phyloP scores from a whole-genome alignment of 2,329 filamentous ascomycete genomes.

The Monilinia vaccinii-corymbosi region DNA sequence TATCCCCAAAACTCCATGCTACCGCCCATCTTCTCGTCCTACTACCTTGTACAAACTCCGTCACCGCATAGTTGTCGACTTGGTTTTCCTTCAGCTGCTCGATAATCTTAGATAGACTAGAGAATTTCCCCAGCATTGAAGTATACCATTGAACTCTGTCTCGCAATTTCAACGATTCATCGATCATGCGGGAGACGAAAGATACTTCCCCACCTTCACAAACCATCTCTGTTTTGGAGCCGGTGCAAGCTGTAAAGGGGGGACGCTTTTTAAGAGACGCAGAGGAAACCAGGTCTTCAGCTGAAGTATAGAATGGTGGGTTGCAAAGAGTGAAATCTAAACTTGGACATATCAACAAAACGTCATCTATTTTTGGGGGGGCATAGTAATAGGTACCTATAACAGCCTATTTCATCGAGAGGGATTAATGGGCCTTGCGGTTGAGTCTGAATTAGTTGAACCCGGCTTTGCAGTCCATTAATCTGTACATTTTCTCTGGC shows the following conservation, averaged over 20 bases:
- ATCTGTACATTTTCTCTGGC: conserved; percentile 57
- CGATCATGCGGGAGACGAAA: conserved; percentile 63
- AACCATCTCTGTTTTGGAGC: conserved; percentile 78
- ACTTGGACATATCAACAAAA: conserved; percentile 23
- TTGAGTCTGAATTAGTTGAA: conserved; percentile 51
- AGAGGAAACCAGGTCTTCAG: conserved; percentile 56
- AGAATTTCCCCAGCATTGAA: conserved; percentile 77
- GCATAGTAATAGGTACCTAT: conserved; percentile 3
- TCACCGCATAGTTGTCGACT: conserved; percentile 73
- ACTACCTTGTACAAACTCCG: conserved; percentile 66
- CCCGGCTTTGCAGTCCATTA: conserved; percentile 57
- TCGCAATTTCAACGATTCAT: conserved; percentile 53
- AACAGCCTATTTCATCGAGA: conserved; percentile 42
- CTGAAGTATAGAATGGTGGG: conserved; percentile 83
- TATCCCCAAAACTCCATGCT: conserved; percentile 71
- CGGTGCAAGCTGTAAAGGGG: conserved; percentile 67
- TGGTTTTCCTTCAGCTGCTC: conserved; percentile 46
- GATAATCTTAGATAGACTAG: conserved; percentile 55
- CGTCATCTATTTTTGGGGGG: not conserved
- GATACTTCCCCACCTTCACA: conserved; percentile 66
- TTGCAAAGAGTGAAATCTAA: conserved; percentile 90
- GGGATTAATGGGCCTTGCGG: conserved; percentile 46
- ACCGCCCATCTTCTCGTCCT: conserved; percentile 81
- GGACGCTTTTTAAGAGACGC: conserved; percentile 57
- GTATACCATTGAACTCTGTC: conserved; percentile 76